Evolutionary conservation across 2,329 filamentous ascomycete genomes (phyloP).

Genomic region (Huntiella decipiens): DNA sequence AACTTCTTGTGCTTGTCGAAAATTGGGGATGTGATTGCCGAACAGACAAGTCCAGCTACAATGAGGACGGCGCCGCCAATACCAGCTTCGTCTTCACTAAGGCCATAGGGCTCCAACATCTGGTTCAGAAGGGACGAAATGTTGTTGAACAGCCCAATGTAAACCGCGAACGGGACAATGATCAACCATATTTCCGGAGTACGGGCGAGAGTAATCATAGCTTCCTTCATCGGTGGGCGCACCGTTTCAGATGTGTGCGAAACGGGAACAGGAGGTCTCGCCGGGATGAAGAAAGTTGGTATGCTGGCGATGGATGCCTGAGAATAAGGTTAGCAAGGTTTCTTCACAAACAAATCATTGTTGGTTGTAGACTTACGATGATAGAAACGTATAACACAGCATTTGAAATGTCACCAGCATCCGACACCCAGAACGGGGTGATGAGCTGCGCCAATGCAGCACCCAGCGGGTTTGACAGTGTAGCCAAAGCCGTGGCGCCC

Average conservation of each 20-base stretch:
- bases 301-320: conserved; percentile 45
- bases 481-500: conserved; percentile 68
- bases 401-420: conserved; percentile 46
- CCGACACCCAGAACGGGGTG: conserved; percentile 54
- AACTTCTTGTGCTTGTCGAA: conserved; percentile 74
- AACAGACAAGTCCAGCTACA: conserved; percentile 60
- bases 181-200: conserved; percentile 65
- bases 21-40: conserved; percentile 61
- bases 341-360: not conserved
- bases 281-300: conserved; percentile 67
- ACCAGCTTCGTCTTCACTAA: conserved; percentile 65
- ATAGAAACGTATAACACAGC: conserved; percentile 75
- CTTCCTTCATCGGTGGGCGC: conserved; percentile 34
- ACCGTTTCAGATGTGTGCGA: conserved; percentile 45
- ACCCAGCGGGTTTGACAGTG: conserved; percentile 75
- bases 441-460: conserved; percentile 78
- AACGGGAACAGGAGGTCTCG: conserved; percentile 56
- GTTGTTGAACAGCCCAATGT: conserved; percentile 87
- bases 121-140: conserved; percentile 78
- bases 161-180: conserved; percentile 61
- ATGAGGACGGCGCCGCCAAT: conserved; percentile 83
- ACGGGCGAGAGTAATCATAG: conserved; percentile 29
- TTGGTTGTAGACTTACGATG: conserved; percentile 39
- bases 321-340: not conserved
- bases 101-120: conserved; percentile 71